A percentile compares a stretch with the other conserved stretches of the same genome.
Evolutionary conservation across 148 eudicot species (phyloP).

Genomic region (Talinum fruticosum): DNA sequence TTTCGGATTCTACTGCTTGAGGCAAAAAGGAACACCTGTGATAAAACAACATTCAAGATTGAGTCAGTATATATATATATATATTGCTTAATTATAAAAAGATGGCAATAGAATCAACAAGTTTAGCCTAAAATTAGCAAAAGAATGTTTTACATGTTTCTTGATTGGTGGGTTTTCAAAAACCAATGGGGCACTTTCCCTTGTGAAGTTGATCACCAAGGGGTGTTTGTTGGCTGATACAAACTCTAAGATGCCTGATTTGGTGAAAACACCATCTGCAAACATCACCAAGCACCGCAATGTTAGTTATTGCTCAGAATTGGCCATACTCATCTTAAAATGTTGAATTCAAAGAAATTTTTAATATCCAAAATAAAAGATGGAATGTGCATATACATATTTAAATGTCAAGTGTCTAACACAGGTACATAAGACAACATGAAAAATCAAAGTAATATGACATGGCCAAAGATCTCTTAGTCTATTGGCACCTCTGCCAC

Average conservation of each 20-base stretch:
- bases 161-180: conserved; percentile 62
- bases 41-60: neutral
- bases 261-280: conserved; percentile 67
- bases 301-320: too few relatives aligned
- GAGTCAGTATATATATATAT: too few relatives aligned
- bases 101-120: neutral
- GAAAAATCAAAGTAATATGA: too few relatives aligned
- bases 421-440: too few relatives aligned
- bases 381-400: too few relatives aligned
- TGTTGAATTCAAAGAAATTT: too few relatives aligned
- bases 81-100: neutral
- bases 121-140: neutral
- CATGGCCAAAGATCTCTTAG: too few relatives aligned
- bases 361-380: too few relatives aligned
- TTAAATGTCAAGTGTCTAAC: too few relatives aligned
- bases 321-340: too few relatives aligned
- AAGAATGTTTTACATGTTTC: conserved; percentile 52
- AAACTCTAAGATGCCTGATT: conserved; percentile 63
- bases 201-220: conserved; percentile 58
- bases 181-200: conserved; percentile 61
- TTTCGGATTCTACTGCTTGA: conserved; percentile 41
- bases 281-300: conserved; percentile 7
- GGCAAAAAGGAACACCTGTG: conserved; percentile 60
- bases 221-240: conserved; percentile 69
- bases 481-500: too few relatives aligned